Conservation (phyloP, 495 filamentous ascomycete species). For the Lophiotrema nucula region DNA sequence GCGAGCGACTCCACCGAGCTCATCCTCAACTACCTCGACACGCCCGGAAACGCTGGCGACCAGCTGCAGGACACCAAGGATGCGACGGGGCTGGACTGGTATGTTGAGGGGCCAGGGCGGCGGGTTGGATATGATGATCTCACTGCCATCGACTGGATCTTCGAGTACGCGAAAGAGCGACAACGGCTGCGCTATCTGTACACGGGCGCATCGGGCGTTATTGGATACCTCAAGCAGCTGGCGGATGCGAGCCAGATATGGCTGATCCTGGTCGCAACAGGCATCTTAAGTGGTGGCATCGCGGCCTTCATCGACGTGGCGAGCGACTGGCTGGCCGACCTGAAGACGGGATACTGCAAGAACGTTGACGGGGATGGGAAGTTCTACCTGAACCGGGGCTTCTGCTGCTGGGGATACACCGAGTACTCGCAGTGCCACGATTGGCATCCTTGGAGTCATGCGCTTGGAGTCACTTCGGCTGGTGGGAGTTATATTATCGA, state of each 20-base stretch:
- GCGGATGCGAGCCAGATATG: constrained; percentile 88
- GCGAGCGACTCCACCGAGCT: constrained; percentile 38
- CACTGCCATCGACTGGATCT: constrained; percentile 99
- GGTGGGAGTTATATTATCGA: constrained; percentile 76
- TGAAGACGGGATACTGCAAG: constrained; percentile 89
- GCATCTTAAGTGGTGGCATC: constrained; percentile 75
- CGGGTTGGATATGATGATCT: constrained; percentile 94
- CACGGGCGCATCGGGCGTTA: constrained; percentile 64
- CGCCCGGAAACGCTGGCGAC: constrained; percentile 39
- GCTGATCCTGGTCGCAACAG: constrained; percentile 77
- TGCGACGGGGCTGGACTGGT: constrained; percentile 73
- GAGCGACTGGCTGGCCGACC: constrained; percentile 91
- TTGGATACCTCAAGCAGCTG: constrained; percentile 69
- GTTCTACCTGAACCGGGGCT: constrained; percentile 86
- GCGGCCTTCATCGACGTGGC: constrained; percentile 87
- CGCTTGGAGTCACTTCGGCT: constrained; percentile 61
- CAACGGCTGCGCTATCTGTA: constrained; percentile 77
- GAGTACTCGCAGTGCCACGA: constrained; percentile 71
- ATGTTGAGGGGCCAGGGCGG: constrained; percentile 83
- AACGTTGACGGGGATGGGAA: constrained; percentile 69
- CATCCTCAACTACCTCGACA: constrained; percentile 43
- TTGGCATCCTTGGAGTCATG: constrained; percentile 82
- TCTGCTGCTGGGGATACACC: constrained; percentile 91
- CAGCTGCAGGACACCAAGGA: constrained; percentile 57
- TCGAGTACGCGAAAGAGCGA: constrained; percentile 95